Evolutionary conservation across 2,329 filamentous ascomycete species (phyloP).

Genomic region (Claviceps quebecensis): DNA sequence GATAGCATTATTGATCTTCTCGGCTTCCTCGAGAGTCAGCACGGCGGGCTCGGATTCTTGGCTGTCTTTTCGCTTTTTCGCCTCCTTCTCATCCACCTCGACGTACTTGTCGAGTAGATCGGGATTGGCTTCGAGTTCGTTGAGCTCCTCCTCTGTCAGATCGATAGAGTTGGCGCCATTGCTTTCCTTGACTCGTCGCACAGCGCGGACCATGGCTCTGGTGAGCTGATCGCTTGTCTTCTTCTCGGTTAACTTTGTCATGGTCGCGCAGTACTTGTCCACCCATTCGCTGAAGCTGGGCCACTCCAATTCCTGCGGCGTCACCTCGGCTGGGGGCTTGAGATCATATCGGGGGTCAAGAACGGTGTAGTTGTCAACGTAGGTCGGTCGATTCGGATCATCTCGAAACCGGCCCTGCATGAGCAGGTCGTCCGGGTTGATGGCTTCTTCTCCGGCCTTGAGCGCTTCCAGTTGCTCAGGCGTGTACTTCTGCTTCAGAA

Average conservation of each 20-base stretch:
- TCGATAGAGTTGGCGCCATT: conserved; percentile 30
- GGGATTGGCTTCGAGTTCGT: conserved; percentile 25
- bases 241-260: conserved; percentile 28
- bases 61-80: conserved; percentile 12
- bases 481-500: conserved; percentile 56
- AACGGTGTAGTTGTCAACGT: conserved; percentile 70
- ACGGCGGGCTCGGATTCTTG: conserved; percentile 11
- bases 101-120: conserved; percentile 25
- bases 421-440: conserved; percentile 60
- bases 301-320: conserved; percentile 40
- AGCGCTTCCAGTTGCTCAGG: conserved; percentile 70
- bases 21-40: conserved; percentile 21
- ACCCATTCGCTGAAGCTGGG: conserved; percentile 46
- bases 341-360: conserved; percentile 69
- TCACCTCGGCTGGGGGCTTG: conserved; percentile 33
- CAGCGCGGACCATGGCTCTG: conserved; percentile 26
- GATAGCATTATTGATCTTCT: conserved; percentile 24
- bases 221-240: conserved; percentile 29
- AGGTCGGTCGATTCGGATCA: conserved; percentile 59
- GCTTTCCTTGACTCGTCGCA: conserved; percentile 28
- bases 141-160: conserved; percentile 35
- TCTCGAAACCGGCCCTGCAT: conserved; percentile 56
- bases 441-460: conserved; percentile 62
- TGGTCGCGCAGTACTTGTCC: conserved; percentile 39
- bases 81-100: conserved; percentile 16